Base-by-base conservation (phyloP, 345 rosid genomes). In the Populus tremula region DNA sequence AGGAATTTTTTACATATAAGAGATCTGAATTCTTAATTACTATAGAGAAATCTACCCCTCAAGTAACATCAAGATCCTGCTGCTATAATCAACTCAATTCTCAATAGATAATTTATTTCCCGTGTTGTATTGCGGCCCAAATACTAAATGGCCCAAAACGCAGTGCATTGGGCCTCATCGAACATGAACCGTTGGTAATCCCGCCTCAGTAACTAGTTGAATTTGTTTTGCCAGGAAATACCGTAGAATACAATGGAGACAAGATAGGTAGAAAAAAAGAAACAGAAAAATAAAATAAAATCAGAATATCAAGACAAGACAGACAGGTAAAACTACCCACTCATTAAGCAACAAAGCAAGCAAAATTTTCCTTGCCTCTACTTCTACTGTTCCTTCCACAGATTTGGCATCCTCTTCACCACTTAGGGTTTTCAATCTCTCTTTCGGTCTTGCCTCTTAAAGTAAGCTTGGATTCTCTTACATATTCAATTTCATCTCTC, bases 381-480 rank as follows among this genome's bases (percentile, higher is more conserved):
- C 77, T 27, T 35, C 53, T 20, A 33, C 77, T 70, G 47, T 62
- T 29, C 49, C 72, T 74, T 77, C 79, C 82, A 68, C 80, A 36
- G 77, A 77, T 75, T 82, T 72, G 69, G 69, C 76, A 49, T 67
- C 82, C 72, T n/a, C 76, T 73, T 73, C 69, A 2, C 64, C 8
- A 27, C 35, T 82, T 74, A 65, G 83, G 86, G 83, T 76, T 82
- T 70, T 33, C 29, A 23, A 17, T 59, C 53, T 27, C 56, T 54
- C 39, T 61, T 43, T 23, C 31, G 49, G 6, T 74, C 50, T 54
- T 53, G 36, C 54, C 17, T 76, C 50, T 10, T 50, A 31, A 77
- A 35, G 87, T 82, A 77, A 74, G 87, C 83, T 47, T 76, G 41
- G 50, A 69, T 67, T 82, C 72, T 21, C n/a, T 50, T 43, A 17